Conservation (phyloP, 768 basidiomycete genomes). For the Melanogaster broomeanus region DNA sequence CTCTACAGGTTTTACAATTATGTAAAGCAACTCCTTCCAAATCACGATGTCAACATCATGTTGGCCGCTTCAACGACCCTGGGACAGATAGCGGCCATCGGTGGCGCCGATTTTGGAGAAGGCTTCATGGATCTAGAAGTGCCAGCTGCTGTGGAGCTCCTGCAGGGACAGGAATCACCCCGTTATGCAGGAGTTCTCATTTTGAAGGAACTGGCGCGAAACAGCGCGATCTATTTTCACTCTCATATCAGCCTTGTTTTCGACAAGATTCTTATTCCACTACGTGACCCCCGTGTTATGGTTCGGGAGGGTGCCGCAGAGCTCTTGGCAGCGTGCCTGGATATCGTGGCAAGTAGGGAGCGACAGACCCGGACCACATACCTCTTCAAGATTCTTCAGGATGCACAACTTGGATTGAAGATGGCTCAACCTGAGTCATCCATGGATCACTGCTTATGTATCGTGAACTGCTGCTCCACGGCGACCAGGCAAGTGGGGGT, state of each 20-base stretch:
- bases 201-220: constrained; percentile 88
- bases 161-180: constrained; percentile 76
- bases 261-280: constrained; percentile 88
- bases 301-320: constrained; percentile 94
- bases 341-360: constrained; percentile 79
- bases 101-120: constrained; percentile 83
- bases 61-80: constrained; percentile 90
- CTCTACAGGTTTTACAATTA: constrained; percentile 91
- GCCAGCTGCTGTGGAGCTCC: constrained; percentile 76
- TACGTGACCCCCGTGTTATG: constrained; percentile 86
- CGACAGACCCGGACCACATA: constrained; percentile 65
- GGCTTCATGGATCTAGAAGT: constrained; percentile 90
- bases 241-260: constrained; percentile 86
- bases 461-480: constrained; percentile 87
- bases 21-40: constrained; percentile 89
- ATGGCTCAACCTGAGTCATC: constrained; percentile 78
- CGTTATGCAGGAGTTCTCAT: constrained; percentile 94
- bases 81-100: constrained; percentile 82
- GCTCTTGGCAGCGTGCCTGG: constrained; percentile 88
- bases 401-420: constrained; percentile 83
- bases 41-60: constrained; percentile 92
- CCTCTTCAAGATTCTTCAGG: constrained; percentile 80
- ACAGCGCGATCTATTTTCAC: constrained; percentile 86
- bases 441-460: constrained; percentile 93
- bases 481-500: constrained; percentile 75